Evolutionary conservation across 2,329 filamentous ascomycete species (phyloP).

Genomic region (Macrophomina tecta): DNA sequence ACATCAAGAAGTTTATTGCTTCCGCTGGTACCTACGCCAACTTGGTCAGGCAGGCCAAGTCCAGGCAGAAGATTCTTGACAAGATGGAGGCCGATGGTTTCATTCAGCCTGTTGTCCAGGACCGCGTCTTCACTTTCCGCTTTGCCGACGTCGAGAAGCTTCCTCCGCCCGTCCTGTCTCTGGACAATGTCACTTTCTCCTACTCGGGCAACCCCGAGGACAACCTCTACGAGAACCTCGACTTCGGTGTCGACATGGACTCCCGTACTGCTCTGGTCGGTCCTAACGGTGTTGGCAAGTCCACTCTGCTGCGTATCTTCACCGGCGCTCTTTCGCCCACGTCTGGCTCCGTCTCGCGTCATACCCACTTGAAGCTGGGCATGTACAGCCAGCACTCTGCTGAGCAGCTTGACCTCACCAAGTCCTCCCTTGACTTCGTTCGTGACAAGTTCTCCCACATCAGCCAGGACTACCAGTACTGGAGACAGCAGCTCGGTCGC

Average conservation of each 20-base stretch:
- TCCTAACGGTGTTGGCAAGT: slow-evolving; percentile 99
- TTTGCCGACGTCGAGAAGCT: slow-evolving; percentile 99
- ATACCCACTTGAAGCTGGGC: slow-evolving; percentile 98
- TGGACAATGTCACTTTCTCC: slow-evolving; percentile 97
- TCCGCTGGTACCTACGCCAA: slow-evolving; percentile 99
- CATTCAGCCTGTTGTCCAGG: slow-evolving; percentile 85
- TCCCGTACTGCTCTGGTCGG: slow-evolving; percentile 95
- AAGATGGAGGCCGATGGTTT: slow-evolving; percentile 99
- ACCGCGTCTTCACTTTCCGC: slow-evolving; percentile 94
- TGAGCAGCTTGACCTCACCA: slow-evolving; percentile 97
- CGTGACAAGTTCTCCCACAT: slow-evolving; percentile 90
- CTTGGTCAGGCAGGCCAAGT: slow-evolving; percentile 98
- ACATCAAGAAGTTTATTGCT: slow-evolving; percentile 99
- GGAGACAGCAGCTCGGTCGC: slow-evolving; percentile 93
- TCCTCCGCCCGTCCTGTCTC: slow-evolving; percentile 94
- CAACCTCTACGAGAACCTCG: slow-evolving; percentile 94
- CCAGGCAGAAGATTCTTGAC: slow-evolving; percentile 98
- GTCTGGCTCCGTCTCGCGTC: slow-evolving; percentile 79
- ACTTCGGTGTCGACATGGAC: slow-evolving; percentile 99
- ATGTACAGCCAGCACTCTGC: slow-evolving; percentile 98
- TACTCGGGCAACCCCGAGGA: slow-evolving; percentile 91
- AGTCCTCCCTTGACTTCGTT: slow-evolving; percentile 96
- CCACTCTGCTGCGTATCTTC: slow-evolving; percentile 93
- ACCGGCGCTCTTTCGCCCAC: slow-evolving; percentile 92
- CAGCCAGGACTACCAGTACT: slow-evolving; percentile 98